Percentiles rank a stretch among this genome's conserved stretches.
Evolutionary conservation across 805 yeast genomes (phyloP).

Genomic region (Ogataea methanolica): DNA sequence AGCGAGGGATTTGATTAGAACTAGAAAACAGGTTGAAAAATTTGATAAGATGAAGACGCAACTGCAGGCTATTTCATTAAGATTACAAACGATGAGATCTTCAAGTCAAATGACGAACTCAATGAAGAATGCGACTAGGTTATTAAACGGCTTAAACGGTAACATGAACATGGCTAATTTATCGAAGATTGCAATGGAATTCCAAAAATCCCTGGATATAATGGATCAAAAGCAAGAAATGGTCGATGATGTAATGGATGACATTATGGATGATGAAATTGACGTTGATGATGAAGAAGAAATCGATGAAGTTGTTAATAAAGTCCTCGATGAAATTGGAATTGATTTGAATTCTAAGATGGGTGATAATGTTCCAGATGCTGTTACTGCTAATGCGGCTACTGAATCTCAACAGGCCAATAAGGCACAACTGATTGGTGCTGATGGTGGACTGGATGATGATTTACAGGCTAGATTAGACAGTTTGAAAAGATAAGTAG

Average conservation of each 20-base stretch:
- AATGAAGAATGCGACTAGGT: slow-evolving; percentile 88
- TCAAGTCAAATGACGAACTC: slow-evolving; percentile 94
- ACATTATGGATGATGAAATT: slow-evolving; percentile 88
- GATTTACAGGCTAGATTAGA: slow-evolving; percentile 86
- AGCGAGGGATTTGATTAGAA: slow-evolving; percentile 91
- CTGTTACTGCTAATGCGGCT: slow-evolving; percentile 5
- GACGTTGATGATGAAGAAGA: slow-evolving; percentile 79
- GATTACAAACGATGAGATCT: slow-evolving; percentile 89
- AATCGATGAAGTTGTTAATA: slow-evolving; percentile 84
- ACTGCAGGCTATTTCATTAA: slow-evolving; percentile 85
- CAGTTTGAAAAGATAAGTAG: slow-evolving; percentile 58
- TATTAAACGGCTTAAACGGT: slow-evolving; percentile 83
- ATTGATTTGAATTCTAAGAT: slow-evolving; percentile 62
- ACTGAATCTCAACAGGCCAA: slow-evolving; percentile 7
- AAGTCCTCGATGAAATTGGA: slow-evolving; percentile 94
- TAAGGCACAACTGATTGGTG: slow-evolving; percentile 29
- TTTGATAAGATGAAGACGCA: slow-evolving; percentile 94
- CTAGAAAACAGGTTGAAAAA: slow-evolving; percentile 76
- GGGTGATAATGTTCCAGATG: slow-evolving; percentile 39
- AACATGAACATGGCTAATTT: slow-evolving; percentile 84
- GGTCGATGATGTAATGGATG: slow-evolving; percentile 98
- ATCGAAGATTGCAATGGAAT: slow-evolving; percentile 88
- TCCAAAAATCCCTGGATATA: slow-evolving; percentile 87
- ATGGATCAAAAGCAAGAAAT: slow-evolving; percentile 99
- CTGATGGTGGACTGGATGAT: slow-evolving; percentile 54